Evolutionary conservation across 306 rosid species (phyloP).

Genomic region (Medicago lupulina): DNA sequence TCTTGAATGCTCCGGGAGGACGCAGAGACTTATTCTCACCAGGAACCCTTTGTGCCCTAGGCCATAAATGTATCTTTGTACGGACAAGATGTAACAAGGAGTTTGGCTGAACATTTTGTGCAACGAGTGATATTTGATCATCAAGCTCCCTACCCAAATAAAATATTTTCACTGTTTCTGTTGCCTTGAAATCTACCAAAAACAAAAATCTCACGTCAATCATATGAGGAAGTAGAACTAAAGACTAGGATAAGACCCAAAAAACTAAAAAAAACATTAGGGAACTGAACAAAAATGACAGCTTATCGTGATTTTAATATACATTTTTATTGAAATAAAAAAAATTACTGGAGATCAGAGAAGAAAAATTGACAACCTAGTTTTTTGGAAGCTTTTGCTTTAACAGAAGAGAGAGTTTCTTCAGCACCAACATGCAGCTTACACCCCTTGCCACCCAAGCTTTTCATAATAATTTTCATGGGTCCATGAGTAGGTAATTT

Average conservation of each 20-base stretch:
- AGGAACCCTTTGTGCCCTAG: slow-evolving; percentile 84
- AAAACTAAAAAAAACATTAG: slow-evolving; percentile 9
- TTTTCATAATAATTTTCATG: slow-evolving; percentile 84
- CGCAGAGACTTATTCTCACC: slow-evolving; percentile 88
- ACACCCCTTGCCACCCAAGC: slow-evolving; percentile 96
- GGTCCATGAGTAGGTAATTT: slow-evolving; percentile 78
- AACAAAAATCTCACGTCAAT: slow-evolving; percentile 26
- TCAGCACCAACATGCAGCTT: slow-evolving; percentile 80
- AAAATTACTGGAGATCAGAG: slow-evolving; percentile 21
- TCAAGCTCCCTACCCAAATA: slow-evolving; percentile 86
- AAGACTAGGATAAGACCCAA: slow-evolving; percentile 9
- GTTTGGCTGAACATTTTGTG: slow-evolving; percentile 87
- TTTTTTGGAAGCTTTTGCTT: slow-evolving; percentile 89
- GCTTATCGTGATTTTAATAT: slow-evolving; percentile 27
- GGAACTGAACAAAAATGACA: not conserved
- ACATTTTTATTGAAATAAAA: slow-evolving; percentile 11
- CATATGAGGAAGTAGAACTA: slow-evolving; percentile 24
- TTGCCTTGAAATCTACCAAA: slow-evolving; percentile 76
- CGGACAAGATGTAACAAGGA: slow-evolving; percentile 97
- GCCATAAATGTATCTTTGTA: slow-evolving; percentile 75
- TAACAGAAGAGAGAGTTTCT: slow-evolving; percentile 82
- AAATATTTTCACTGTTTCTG: slow-evolving; percentile 75
- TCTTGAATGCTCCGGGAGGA: slow-evolving; percentile 98
- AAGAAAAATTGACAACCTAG: slow-evolving; percentile 70
- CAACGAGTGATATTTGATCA: slow-evolving; percentile 70